phyloP scores from a whole-genome alignment of 345 rosid genomes.

The Theobroma cacao region DNA sequence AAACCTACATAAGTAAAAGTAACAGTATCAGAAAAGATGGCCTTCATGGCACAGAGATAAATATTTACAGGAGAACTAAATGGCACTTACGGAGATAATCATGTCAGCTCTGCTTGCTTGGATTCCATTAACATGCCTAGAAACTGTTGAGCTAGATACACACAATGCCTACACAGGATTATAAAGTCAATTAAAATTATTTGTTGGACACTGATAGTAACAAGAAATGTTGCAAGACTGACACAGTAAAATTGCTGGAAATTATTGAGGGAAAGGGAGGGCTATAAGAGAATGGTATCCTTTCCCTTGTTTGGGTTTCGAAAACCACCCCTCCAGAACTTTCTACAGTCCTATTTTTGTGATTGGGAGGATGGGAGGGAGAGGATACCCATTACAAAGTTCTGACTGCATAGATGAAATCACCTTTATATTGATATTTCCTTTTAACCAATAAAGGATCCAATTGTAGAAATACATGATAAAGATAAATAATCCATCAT shows the following conservation, averaged over 20 bases:
- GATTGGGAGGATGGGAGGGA: not conserved
- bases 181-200: constrained; percentile 9
- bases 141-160: constrained; percentile 55
- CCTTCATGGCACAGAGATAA: constrained; percentile 2
- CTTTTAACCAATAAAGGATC: not conserved
- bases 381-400: not conserved
- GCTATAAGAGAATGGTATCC: not conserved
- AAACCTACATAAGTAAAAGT: not conserved
- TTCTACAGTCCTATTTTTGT: not conserved
- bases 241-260: not conserved
- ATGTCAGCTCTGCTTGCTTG: constrained; percentile 83
- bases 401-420: not conserved
- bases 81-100: constrained; percentile 75
- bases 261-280: not conserved
- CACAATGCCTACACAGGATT: constrained; percentile 65
- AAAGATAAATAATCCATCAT: not conserved
- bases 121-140: constrained; percentile 80
- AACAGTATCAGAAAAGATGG: not conserved
- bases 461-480: not conserved
- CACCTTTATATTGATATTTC: not conserved
- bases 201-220: not conserved
- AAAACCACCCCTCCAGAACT: not conserved
- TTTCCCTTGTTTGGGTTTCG: not conserved
- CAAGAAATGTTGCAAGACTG: not conserved
- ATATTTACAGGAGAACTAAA: constrained; percentile 9